A percentile compares a stretch with the other conserved stretches of the same genome.
phyloP scores from a whole-genome alignment of 78 protist genomes.

The Pirum gemmata region DNA sequence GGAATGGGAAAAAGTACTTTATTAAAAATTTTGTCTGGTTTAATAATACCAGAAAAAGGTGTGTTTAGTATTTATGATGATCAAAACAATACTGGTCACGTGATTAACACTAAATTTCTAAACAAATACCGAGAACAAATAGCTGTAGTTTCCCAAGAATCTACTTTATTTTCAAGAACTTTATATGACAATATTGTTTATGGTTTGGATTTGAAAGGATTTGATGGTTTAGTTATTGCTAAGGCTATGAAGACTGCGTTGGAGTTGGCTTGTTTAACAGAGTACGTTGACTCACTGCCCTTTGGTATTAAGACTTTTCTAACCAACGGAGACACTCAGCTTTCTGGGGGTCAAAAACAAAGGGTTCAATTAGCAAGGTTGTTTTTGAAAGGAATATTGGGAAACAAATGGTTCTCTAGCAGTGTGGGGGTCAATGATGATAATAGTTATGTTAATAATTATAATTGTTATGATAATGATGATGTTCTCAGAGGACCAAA shows the following conservation, averaged over 20 bases:
- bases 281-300: background rate
- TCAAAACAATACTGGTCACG: too few species aligned
- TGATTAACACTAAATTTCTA: too few species aligned
- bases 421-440: too few species aligned
- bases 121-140: background rate
- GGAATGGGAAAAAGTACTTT: background rate
- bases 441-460: too few species aligned
- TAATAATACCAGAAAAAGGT: too few species aligned
- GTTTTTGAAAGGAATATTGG: too few species aligned
- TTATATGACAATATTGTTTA: background rate
- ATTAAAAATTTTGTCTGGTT: background rate
- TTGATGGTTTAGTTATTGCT: background rate
- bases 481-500: too few species aligned
- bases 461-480: too few species aligned
- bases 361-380: too few species aligned
- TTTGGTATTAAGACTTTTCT: background rate
- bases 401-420: too few species aligned
- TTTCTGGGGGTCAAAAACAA: too few species aligned
- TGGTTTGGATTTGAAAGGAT: background rate
- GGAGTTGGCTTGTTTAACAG: background rate
- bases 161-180: background rate
- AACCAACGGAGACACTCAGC: background rate
- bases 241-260: background rate
- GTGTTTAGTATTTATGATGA: too few species aligned
- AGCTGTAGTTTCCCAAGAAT: background rate